phyloP scores from a whole-genome alignment of 257 asterid genomes.

The Gentiana straminea region DNA sequence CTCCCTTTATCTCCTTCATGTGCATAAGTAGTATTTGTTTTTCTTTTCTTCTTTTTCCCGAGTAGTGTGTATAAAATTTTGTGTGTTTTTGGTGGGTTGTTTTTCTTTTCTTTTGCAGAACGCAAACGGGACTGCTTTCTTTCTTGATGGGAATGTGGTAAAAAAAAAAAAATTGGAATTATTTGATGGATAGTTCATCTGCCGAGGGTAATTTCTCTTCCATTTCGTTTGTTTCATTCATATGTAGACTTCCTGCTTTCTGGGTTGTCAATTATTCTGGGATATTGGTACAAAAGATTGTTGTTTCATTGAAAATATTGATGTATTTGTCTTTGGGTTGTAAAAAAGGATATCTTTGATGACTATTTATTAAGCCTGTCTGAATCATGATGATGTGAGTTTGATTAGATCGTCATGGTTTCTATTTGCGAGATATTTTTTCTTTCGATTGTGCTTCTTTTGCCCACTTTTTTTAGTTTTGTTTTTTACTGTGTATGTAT shows the following conservation, averaged over 20 bases:
- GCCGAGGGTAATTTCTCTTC: constrained; percentile 32
- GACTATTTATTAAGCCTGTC: constrained; percentile 4
- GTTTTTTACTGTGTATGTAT: constrained; percentile 3
- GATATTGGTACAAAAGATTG: constrained; percentile 6
- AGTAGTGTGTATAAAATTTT: neutral
- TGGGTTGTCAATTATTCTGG: constrained; percentile 1
- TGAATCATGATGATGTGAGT: constrained; percentile 4
- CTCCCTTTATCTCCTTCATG: neutral
- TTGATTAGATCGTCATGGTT: constrained; percentile 14
- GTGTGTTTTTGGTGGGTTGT: constrained; percentile 2
- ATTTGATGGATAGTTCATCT: constrained; percentile 31
- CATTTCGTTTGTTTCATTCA: neutral
- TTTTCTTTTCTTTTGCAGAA: constrained; percentile 1
- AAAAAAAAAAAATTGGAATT: constrained; percentile 10
- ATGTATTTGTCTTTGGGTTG: neutral
- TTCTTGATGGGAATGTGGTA: constrained; percentile 13
- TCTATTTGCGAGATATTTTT: constrained; percentile 2
- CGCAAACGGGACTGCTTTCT: constrained; percentile 6
- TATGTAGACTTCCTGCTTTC: neutral
- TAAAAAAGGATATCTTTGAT: constrained; percentile 1
- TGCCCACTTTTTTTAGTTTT: constrained; percentile 3
- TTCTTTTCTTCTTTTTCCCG: neutral
- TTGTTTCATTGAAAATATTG: neutral
- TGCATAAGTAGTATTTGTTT: neutral
- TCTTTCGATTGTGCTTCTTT: neutral